Evolutionary conservation across 257 asterid genomes (phyloP).

Genomic region (Solanum habrochaites): DNA sequence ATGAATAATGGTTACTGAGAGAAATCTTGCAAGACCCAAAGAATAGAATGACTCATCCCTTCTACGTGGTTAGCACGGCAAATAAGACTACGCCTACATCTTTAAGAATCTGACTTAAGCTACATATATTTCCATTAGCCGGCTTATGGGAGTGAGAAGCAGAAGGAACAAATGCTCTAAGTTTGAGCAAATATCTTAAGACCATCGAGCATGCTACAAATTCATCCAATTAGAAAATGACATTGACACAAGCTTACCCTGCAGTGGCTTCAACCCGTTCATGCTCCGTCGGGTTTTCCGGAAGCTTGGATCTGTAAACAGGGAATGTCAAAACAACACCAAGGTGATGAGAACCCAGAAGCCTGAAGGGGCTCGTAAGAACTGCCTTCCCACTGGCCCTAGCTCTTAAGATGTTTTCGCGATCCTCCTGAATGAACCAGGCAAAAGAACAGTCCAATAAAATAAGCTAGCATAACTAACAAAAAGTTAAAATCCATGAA

Average conservation of each 20-base stretch:
- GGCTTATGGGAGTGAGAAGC: neutral
- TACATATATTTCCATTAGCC: neutral
- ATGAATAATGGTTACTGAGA: neutral
- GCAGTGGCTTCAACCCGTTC: slow-evolving; percentile 71
- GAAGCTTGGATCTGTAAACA: slow-evolving; percentile 67
- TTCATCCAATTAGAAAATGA: neutral
- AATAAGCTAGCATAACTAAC: neutral
- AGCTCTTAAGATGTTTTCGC: slow-evolving; percentile 87
- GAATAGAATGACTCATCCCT: neutral
- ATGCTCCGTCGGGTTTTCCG: slow-evolving; percentile 41
- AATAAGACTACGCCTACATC: neutral
- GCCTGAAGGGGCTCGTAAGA: slow-evolving; percentile 78
- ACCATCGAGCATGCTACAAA: neutral
- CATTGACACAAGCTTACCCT: slow-evolving; percentile 41
- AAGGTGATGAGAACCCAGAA: slow-evolving; percentile 67
- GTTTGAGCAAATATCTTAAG: neutral
- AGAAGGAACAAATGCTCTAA: neutral
- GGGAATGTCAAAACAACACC: slow-evolving; percentile 96
- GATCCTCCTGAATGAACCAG: slow-evolving; percentile 62
- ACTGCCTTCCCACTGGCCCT: slow-evolving; percentile 89
- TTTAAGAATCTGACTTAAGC: neutral
- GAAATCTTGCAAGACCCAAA: neutral
- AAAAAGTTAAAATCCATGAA: neutral
- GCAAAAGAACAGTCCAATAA: neutral
- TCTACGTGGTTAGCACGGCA: neutral